Evolutionary conservation across 352 stramenopile species (phyloP), one percentile per base, ranked within the genome.

Genomic region (Pythium dissotocum): DNA sequence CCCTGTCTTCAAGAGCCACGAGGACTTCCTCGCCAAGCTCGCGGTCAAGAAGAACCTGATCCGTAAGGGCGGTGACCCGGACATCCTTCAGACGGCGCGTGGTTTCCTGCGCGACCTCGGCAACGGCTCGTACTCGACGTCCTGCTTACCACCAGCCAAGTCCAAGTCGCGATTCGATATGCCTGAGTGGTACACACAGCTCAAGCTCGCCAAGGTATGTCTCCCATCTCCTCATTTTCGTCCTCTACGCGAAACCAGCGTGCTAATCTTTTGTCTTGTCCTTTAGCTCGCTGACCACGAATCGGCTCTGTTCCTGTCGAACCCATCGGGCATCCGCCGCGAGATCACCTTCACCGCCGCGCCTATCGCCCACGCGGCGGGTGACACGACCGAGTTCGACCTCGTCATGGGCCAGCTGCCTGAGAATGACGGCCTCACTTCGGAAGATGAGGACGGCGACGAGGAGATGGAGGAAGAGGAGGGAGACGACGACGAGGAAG

Each of bases 21-120:
- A 96, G 63, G 93, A 98, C 59, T 99, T 99, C 70, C 75, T 99
- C 18, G 86, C 87, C n/a, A 95, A 98, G 79, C 88, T 99, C 8
- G 98, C 97, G 10, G 80, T 91, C 49, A 92, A 95, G 66, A 88
- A 88, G 49, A 98, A 98, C 66, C 88, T 98, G 72, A 83, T 99
- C 21, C 87, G 95, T 54, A 99, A 99, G 73, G 97, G 97, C 32
- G 97, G 97, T 24, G 91, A 99, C 53, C 97, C 97, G 4, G 97
- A 99, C 75, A 97, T 99, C 54, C 75, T 97, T 28, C 86, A 94
- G 55, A 97, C 96, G 16, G 97, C 97, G 7, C 90, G 96, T 49
- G 81, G 77, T 0, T 94, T 98, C 62, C 78, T 98, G 38, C 78
- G 86, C 51, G 83, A 78, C 26, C 61, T 94, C 42, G 83, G 83